Percentiles rank a stretch among this genome's conserved stretches.
Evolutionary conservation across 306 rosid species (phyloP).

Genomic region (Aeschynomene evenia): DNA sequence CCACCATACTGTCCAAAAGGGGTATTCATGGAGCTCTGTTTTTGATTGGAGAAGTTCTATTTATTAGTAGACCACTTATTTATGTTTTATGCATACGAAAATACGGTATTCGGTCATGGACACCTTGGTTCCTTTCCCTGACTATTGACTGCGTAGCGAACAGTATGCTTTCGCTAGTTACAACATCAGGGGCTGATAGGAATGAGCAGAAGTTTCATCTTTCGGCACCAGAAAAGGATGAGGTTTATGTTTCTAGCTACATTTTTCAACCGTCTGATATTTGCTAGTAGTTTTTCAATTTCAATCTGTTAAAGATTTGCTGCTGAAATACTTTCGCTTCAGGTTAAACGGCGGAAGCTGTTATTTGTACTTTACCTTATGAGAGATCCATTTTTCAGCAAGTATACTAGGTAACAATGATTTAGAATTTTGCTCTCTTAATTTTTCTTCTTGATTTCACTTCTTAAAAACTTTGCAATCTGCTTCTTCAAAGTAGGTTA

Average conservation of each 20-base stretch:
- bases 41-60: conserved; percentile 69
- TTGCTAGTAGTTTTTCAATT: neutral
- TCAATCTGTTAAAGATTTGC: conserved; percentile 6
- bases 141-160: conserved; percentile 59
- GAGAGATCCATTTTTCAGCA: conserved; percentile 97
- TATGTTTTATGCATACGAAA: conserved; percentile 79
- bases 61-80: conserved; percentile 75
- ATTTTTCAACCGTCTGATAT: neutral
- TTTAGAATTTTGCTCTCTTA: neutral
- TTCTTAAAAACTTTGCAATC: neutral
- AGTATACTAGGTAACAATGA: conserved; percentile 63
- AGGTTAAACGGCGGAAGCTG: conserved; percentile 79
- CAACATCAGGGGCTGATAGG: conserved; percentile 38
- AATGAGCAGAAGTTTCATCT: conserved; percentile 47
- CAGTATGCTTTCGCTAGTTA: conserved; percentile 60
- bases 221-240: conserved; percentile 71
- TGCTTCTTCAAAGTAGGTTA: neutral
- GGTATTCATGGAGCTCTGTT: conserved; percentile 72
- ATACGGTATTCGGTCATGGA: conserved; percentile 78
- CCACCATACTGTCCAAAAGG: conserved; percentile 56
- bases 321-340: conserved; percentile 37
- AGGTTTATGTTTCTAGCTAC: conserved; percentile 65
- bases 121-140: conserved; percentile 87
- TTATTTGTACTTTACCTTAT: conserved; percentile 79
- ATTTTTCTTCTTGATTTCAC: neutral